phyloP scores from a whole-genome alignment of 2,329 filamentous ascomycete species.

The Penicillium occitanis region DNA sequence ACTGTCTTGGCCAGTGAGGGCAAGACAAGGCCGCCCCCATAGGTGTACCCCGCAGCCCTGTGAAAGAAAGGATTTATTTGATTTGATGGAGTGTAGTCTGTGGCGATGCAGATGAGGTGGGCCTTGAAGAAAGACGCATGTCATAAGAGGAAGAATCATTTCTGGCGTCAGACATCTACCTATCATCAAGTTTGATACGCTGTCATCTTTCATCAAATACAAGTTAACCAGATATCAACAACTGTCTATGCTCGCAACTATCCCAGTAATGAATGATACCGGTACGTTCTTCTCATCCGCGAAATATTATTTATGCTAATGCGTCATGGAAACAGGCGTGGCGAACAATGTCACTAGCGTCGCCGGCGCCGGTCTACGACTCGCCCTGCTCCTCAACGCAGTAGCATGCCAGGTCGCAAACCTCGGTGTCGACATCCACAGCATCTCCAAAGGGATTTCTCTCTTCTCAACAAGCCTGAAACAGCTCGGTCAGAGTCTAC shows the following conservation, averaged over 20 bases:
- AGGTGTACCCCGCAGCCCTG: constrained; percentile 12
- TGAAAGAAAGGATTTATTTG: not conserved
- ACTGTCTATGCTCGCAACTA: constrained; percentile 4
- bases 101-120: constrained; percentile 14
- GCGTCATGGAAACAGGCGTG: not conserved
- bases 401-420: constrained; percentile 43
- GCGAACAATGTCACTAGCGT: constrained; percentile 26
- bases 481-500: constrained; percentile 37
- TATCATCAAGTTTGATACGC: not conserved
- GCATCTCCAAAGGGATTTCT: constrained; percentile 44
- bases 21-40: not conserved
- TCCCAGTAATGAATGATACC: constrained; percentile 4
- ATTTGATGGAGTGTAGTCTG: not conserved
- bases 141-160: not conserved
- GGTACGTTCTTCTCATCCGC: not conserved
- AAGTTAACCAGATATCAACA: not conserved
- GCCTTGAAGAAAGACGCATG: not conserved
- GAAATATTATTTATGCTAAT: not conserved
- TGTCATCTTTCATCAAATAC: not conserved
- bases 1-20: constrained; percentile 1
- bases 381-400: constrained; percentile 44
- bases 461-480: constrained; percentile 44
- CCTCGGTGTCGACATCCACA: constrained; percentile 42
- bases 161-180: not conserved
- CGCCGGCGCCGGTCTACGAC: constrained; percentile 38